These are phyloP conservation scores for Chlamydomonas reinhardtii DNA, from an alignment of 163 green algal species.

Conservation along the genomic window DNA sequence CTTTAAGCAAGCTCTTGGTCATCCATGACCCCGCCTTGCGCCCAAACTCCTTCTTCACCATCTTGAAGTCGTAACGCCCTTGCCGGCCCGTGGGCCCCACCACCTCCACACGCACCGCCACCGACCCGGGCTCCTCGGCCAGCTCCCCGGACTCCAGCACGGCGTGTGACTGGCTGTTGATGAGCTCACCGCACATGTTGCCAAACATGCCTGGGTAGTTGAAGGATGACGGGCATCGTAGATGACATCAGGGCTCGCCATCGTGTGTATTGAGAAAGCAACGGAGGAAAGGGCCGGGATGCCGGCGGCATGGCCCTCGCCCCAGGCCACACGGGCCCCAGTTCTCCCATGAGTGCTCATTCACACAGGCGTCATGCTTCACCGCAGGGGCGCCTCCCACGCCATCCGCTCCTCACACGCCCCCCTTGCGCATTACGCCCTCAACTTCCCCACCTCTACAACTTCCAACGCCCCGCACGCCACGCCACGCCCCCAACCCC, in stretches of 20 bases:
- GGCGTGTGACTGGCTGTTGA: slow-evolving; percentile 40
- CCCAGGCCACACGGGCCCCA: too few species aligned
- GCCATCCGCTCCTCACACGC: too few species aligned
- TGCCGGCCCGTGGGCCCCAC: slow-evolving; percentile 8
- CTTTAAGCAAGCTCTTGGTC: slow-evolving; percentile 60
- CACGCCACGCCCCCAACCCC: too few species aligned
- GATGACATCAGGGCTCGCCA: too few species aligned
- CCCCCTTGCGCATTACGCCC: too few species aligned
- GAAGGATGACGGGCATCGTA: not conserved
- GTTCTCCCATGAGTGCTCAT: too few species aligned
- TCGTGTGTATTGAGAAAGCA: not conserved
- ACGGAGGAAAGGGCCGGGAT: too few species aligned
- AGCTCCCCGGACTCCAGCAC: slow-evolving; percentile 26
- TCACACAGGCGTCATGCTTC: not conserved
- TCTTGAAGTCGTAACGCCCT: slow-evolving; percentile 52
- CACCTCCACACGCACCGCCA: slow-evolving; percentile 16
- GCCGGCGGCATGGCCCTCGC: too few species aligned
- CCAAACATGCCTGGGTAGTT: slow-evolving; percentile 45
- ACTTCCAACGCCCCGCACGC: too few species aligned
- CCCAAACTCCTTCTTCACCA: slow-evolving; percentile 63
- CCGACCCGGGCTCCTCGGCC: not conserved
- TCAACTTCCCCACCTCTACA: too few species aligned
- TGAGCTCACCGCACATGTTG: slow-evolving; percentile 41
- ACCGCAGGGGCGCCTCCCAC: too few species aligned
- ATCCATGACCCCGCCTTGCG: slow-evolving; percentile 71